Conservation (phyloP, 352 stramenopile genomes). For the Phytopythium litorale region DNA sequence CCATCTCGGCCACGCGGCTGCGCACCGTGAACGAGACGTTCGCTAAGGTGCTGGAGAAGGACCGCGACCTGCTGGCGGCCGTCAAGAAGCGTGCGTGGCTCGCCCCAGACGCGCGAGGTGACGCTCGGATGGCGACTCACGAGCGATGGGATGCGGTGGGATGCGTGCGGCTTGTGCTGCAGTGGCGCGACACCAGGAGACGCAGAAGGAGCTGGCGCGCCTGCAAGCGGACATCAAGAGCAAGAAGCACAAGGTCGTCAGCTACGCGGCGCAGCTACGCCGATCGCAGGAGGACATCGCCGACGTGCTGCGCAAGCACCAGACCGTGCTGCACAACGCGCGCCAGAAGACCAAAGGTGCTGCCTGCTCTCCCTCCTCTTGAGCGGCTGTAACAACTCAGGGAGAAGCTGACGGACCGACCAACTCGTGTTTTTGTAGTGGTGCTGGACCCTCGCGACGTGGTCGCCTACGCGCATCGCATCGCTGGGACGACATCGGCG, state of each 20-base stretch:
- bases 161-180: neutral
- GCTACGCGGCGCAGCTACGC: slow-evolving; percentile 63
- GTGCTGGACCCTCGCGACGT: slow-evolving; percentile 64
- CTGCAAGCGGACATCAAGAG: slow-evolving; percentile 58
- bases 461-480: slow-evolving; percentile 78
- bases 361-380: no score
- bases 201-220: slow-evolving; percentile 60
- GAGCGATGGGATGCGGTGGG: neutral
- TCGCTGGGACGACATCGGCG: slow-evolving; percentile 72
- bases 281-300: slow-evolving; percentile 66
- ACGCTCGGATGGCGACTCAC: neutral
- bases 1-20: slow-evolving; percentile 66
- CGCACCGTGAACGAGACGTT: slow-evolving; percentile 79
- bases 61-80: slow-evolving; percentile 56
- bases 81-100: slow-evolving; percentile 69
- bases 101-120: neutral
- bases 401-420: neutral
- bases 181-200: slow-evolving; percentile 69
- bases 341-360: slow-evolving; percentile 54
- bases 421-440: slow-evolving; percentile 22
- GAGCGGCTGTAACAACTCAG: no score
- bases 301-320: slow-evolving; percentile 65
- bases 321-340: slow-evolving; percentile 48
- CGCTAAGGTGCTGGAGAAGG: slow-evolving; percentile 69
- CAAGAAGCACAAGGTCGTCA: slow-evolving; percentile 66